Evolutionary conservation across 2,329 filamentous ascomycete genomes (phyloP).

Genomic region (Penicillium olsonii): DNA sequence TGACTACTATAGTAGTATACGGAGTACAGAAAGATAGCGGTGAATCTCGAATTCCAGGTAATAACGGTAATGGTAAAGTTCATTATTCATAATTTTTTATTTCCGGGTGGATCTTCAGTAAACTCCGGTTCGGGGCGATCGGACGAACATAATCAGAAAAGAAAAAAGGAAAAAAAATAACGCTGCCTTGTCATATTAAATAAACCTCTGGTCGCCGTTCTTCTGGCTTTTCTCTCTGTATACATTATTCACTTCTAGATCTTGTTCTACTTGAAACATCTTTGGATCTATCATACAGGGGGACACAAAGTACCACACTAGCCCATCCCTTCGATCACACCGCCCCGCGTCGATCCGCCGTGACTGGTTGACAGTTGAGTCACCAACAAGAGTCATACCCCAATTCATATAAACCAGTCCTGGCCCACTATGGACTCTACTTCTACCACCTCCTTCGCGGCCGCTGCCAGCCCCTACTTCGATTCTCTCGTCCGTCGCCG

Average conservation of each 20-base stretch:
- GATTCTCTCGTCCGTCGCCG: conserved; percentile 40
- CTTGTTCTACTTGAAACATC: background rate
- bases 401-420: conserved; percentile 30
- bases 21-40: background rate
- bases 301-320: background rate
- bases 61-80: background rate
- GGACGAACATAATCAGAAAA: conserved; percentile 1
- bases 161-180: background rate
- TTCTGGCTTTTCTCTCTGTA: background rate
- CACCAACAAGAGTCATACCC: conserved; percentile 34
- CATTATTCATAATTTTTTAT: conserved; percentile 4
- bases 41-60: background rate
- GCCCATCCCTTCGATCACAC: conserved; percentile 21
- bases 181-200: conserved; percentile 5
- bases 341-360: conserved; percentile 23
- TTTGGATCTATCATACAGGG: conserved; percentile 6
- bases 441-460: conserved; percentile 18
- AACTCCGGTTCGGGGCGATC: conserved; percentile 10
- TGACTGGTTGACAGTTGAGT: conserved; percentile 36
- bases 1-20: background rate
- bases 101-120: conserved; percentile 10
- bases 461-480: conserved; percentile 41
- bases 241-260: background rate
- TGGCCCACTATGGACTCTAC: conserved; percentile 28
- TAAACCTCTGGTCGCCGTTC: conserved; percentile 1